Evolutionary conservation across 345 rosid species (phyloP).

Genomic region (Xanthoceras sorbifolium): DNA sequence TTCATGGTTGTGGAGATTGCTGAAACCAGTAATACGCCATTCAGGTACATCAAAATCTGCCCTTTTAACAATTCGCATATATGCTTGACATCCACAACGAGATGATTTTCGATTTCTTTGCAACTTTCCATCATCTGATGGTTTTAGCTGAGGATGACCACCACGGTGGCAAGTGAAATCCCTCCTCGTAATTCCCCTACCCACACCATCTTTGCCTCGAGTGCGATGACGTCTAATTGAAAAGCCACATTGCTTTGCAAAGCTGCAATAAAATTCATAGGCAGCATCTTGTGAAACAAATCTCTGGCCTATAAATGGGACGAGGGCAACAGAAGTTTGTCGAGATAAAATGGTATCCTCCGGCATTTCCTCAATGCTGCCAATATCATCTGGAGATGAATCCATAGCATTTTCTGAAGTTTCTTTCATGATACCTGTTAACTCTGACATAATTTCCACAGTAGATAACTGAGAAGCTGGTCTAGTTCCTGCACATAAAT

Average conservation of each 20-base stretch:
- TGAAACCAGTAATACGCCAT: constrained; percentile 62
- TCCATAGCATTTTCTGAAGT: constrained; percentile 44
- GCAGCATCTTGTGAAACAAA: constrained; percentile 72
- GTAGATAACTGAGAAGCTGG: constrained; percentile 10
- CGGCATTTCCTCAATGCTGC: constrained; percentile 43
- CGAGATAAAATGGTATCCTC: constrained; percentile 55
- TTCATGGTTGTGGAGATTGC: constrained; percentile 62
- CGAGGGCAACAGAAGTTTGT: constrained; percentile 57
- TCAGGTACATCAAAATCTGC: constrained; percentile 64
- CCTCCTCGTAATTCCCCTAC: constrained; percentile 63
- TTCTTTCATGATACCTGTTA: constrained; percentile 43
- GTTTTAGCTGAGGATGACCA: constrained; percentile 59
- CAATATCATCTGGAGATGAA: constrained; percentile 50
- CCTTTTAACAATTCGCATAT: constrained; percentile 61
- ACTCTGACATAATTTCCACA: constrained; percentile 40
- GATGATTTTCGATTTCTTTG: constrained; percentile 62
- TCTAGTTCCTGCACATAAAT: constrained; percentile 17
- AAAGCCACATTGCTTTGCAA: constrained; percentile 66
- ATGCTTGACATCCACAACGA: constrained; percentile 66
- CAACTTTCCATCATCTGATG: constrained; percentile 54
- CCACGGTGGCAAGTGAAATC: constrained; percentile 73
- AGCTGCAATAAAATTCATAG: constrained; percentile 64
- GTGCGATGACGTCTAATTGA: constrained; percentile 64
- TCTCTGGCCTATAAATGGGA: constrained; percentile 60
- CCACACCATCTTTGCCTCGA: constrained; percentile 69